A percentile compares a stretch with the other conserved stretches of the same genome.
These are phyloP conservation scores for Phoma sp. DNA, from an alignment of 2,329 filamentous ascomycete species.

Conservation along the genomic window DNA sequence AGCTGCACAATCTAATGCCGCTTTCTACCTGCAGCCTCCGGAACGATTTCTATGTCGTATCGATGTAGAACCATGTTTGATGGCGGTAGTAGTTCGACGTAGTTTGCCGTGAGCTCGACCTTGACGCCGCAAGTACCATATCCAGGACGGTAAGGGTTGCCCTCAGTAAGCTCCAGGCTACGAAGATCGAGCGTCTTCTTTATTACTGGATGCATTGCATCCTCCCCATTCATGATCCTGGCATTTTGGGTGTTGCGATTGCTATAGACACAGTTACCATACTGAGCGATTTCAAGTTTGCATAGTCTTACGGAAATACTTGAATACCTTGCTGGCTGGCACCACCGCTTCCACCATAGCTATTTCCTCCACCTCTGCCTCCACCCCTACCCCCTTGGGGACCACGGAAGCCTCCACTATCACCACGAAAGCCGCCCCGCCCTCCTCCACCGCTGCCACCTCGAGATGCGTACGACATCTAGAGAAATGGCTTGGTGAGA, in stretches of 20 bases:
- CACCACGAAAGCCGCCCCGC: slow-evolving; percentile 12
- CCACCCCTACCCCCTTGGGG: slow-evolving; percentile 3
- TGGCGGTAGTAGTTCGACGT: slow-evolving; percentile 25
- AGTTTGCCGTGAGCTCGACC: slow-evolving; percentile 27
- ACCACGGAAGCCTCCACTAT: slow-evolving; percentile 4
- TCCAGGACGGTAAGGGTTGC: slow-evolving; percentile 20
- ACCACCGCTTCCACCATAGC: slow-evolving; percentile 8
- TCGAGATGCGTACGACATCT: neutral
- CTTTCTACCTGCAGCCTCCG: slow-evolving; percentile 23
- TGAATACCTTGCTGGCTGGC: slow-evolving; percentile 15
- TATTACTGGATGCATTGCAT: slow-evolving; percentile 15
- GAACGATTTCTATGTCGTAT: slow-evolving; percentile 19
- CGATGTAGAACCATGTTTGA: slow-evolving; percentile 21
- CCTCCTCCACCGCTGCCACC: slow-evolving; percentile 6
- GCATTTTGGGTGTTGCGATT: slow-evolving; percentile 12
- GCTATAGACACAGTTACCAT: slow-evolving; percentile 8
- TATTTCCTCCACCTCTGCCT: neutral
- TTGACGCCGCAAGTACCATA: slow-evolving; percentile 24
- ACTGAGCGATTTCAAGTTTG: neutral
- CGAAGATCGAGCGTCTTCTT: slow-evolving; percentile 21
- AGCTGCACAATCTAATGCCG: slow-evolving; percentile 21
- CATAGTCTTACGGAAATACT: slow-evolving; percentile 16
- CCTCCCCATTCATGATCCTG: slow-evolving; percentile 19
- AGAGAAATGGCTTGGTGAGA: neutral
- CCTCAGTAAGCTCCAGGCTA: slow-evolving; percentile 14